A percentile compares a stretch with the other conserved stretches of the same genome.
phyloP scores from a whole-genome alignment of 768 basidiomycete species.

The Trametes cingulata region DNA sequence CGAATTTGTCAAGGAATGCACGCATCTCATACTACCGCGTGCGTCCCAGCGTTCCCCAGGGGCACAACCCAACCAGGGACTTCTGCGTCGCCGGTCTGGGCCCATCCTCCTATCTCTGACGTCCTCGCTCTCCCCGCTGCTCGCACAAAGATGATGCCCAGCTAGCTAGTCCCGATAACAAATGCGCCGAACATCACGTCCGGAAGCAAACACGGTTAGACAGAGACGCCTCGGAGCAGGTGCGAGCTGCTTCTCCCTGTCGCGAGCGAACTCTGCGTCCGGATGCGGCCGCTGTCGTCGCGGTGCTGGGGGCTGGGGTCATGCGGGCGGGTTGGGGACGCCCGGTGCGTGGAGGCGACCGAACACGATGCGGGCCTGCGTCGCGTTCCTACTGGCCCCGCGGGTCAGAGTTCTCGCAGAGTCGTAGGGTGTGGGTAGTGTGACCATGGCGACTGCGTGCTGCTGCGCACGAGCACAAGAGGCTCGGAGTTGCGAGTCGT shows the following conservation, averaged over 20 bases:
- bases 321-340: slow-evolving; percentile 4
- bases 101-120: background rate
- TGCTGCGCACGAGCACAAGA: slow-evolving; percentile 10
- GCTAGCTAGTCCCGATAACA: background rate
- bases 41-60: background rate
- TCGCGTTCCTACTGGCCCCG: background rate
- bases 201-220: background rate
- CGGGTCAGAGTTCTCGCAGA: background rate
- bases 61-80: background rate
- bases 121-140: background rate
- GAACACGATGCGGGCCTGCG: background rate
- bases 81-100: slow-evolving; percentile 7
- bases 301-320: slow-evolving; percentile 8
- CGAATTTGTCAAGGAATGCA: background rate
- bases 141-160: background rate
- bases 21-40: background rate
- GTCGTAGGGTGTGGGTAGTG: background rate
- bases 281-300: background rate
- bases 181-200: background rate
- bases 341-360: background rate
- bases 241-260: background rate
- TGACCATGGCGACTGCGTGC: slow-evolving; percentile 12
- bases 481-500: background rate
- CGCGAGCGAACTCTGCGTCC: background rate
- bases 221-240: background rate